These are phyloP conservation scores for Ambrosia artemisiifolia DNA, from an alignment of 129 eudicot genomes.

Conservation along the genomic window DNA sequence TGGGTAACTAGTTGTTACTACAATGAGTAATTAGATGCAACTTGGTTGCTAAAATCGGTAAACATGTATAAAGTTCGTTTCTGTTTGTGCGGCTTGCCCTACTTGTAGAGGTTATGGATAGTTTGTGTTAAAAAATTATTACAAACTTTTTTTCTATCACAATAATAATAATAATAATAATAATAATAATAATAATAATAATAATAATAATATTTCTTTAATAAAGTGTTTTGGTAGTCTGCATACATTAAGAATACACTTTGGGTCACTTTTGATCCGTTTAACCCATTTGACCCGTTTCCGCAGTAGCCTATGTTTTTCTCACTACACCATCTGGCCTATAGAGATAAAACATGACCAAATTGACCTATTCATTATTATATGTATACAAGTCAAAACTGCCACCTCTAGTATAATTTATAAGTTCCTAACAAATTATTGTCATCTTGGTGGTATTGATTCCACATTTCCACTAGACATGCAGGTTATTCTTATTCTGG, in stretches of 20 bases:
- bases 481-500: constrained; percentile 99
- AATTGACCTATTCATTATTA: not conserved
- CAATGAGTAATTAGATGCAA: not conserved
- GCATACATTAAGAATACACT: not conserved
- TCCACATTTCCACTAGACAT: constrained; percentile 69
- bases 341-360: too few species aligned
- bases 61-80: too few species aligned
- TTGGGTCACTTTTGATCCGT: not conserved
- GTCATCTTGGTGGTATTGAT: constrained; percentile 25
- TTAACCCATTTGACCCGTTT: not conserved
- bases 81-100: too few species aligned
- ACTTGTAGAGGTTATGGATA: not conserved
- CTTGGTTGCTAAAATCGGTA: not conserved
- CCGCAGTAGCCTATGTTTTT: not conserved
- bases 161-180: not conserved
- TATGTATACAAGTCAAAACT: not conserved
- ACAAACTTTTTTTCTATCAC: not conserved
- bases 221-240: too few species aligned
- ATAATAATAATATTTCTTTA: too few species aligned
- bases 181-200: too few species aligned
- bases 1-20: not conserved
- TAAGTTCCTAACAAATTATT: constrained; percentile 6
- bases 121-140: not conserved
- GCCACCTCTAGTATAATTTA: not conserved
- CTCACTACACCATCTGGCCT: not conserved